Evolutionary conservation across 805 yeast species (phyloP), one percentile per base, ranked within the genome.

Genomic region (Candida silvatica): DNA sequence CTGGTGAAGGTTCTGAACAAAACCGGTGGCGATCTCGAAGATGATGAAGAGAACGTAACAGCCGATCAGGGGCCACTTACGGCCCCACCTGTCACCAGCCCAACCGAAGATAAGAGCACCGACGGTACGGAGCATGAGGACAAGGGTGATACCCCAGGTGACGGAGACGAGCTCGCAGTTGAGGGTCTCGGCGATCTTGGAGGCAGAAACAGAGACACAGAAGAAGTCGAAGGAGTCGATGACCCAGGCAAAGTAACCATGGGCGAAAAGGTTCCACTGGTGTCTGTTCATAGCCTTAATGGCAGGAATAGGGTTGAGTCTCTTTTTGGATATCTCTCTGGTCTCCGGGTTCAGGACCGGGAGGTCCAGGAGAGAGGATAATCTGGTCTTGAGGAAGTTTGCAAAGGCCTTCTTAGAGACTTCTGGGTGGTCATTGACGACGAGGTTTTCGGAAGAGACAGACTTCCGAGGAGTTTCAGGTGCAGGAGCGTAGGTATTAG

Each of bases 291-390:
- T 57, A 27, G 56, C 54, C 2, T 52, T 44, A 14, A 77, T 56
- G 40, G 76, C 54, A 3, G 85, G 85, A 40, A 77, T 53, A 3
- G 84, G 85, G 51, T 77, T 76, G 24, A 71, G 38, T 42, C 34
- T 54, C 7, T 26, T 25, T 51, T 77, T 76, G 22, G 71, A 39
- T 41, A 33, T 54, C 3, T 19, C 19, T 7, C 31, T 6, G 2
- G 28, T 9, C 18, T 15, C 27, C 23, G 22, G 26, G 28, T 14
- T 22, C 20, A 32, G n/a, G 9, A 37, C 20, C 14, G 46, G 48
- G 17, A 39, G 23, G 9, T 29, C 17, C 16, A 38, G 34, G 6
- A 45, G 26, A 7, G 48, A 34, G 8, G 42, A 29, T 8, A 40
- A 7, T 28, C 48, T 28, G 3, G 44, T 37, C 2, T 5, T 4